Percentiles rank a stretch among this genome's conserved stretches.
These are phyloP conservation scores for Nitzschia putrida DNA, from an alignment of 108 stramenopile genomes.

Conservation along the genomic window DNA sequence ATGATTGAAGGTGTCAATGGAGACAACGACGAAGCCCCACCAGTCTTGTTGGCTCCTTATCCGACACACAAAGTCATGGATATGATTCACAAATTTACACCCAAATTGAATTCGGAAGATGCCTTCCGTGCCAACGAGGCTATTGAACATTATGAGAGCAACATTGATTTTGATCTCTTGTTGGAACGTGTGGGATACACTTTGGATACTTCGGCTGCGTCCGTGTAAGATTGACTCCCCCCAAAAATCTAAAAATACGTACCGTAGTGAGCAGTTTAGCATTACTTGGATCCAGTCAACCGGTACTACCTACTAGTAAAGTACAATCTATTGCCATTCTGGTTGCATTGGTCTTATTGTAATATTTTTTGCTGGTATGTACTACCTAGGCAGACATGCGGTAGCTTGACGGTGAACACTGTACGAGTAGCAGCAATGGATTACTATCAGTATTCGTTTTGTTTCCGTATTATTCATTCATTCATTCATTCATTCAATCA, in stretches of 20 bases:
- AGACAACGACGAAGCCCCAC: conserved; percentile 23
- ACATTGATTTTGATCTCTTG: conserved; percentile 87
- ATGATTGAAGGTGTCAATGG: conserved; percentile 52
- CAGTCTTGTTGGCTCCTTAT: conserved; percentile 54
- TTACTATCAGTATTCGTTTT: no score
- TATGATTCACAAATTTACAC: conserved; percentile 67
- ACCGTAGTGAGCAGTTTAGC: background rate
- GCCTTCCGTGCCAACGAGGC: conserved; percentile 61
- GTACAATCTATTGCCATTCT: no score
- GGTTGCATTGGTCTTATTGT: no score
- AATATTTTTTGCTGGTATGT: no score
- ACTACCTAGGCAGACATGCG: background rate
- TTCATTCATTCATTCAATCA: no score
- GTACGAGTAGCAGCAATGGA: background rate
- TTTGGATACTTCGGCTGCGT: background rate
- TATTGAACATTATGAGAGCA: conserved; percentile 82
- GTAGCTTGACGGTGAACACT: background rate
- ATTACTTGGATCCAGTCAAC: no score
- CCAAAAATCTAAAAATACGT: background rate
- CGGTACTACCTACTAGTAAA: no score
- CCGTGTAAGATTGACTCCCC: background rate
- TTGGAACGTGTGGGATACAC: conserved; percentile 45
- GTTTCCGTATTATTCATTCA: background rate
- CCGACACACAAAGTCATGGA: conserved; percentile 73
- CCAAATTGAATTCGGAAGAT: conserved; percentile 85